phyloP scores from a whole-genome alignment of 208 protist genomes.

The Trichomonas tenax region DNA sequence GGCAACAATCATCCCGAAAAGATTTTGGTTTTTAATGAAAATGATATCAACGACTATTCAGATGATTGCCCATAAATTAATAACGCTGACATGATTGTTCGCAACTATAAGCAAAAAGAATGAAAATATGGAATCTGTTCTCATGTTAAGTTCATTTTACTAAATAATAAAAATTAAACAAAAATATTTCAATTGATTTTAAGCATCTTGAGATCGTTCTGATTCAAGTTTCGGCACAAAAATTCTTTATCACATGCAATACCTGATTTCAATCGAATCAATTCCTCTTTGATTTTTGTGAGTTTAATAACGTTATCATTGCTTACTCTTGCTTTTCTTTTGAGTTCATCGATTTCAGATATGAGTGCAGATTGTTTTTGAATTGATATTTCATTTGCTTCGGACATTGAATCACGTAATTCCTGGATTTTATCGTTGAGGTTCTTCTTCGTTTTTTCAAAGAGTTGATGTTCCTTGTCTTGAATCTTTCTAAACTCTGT shows the following conservation, averaged over 20 bases:
- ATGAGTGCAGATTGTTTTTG: neutral
- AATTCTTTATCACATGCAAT: neutral
- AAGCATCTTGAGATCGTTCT: neutral
- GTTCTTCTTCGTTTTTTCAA: neutral
- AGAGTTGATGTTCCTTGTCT: neutral
- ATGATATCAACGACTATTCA: too few species aligned
- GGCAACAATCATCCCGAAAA: too few species aligned
- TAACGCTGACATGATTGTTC: too few species aligned
- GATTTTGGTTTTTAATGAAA: too few species aligned
- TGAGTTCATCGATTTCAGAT: neutral
- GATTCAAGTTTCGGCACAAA: neutral
- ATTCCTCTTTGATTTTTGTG: neutral
- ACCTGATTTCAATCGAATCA: neutral
- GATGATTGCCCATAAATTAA: too few species aligned
- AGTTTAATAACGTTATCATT: neutral
- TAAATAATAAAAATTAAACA: neutral
- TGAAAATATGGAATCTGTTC: too few species aligned
- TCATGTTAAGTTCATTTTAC: too few species aligned
- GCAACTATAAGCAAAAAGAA: too few species aligned
- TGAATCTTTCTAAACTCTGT: neutral
- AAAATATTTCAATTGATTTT: neutral
- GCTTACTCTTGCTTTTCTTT: neutral
- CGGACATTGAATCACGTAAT: neutral
- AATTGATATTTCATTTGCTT: neutral
- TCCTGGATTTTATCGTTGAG: neutral